phyloP scores from a whole-genome alignment of 331 rosid species.

The Pyracantha coccinea region DNA sequence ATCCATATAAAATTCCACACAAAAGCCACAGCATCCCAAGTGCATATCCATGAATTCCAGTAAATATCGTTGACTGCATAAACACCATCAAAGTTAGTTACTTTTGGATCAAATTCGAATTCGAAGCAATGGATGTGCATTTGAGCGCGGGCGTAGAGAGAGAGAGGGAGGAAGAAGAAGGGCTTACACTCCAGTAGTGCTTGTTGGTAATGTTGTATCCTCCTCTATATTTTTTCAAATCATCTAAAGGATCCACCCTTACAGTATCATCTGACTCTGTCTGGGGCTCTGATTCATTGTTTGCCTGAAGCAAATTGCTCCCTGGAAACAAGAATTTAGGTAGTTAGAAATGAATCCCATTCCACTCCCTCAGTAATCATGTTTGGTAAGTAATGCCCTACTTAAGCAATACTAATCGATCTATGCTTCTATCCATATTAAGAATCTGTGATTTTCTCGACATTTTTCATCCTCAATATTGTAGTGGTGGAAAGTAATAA shows the following conservation, averaged over 20 bases:
- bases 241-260: conserved; percentile 56
- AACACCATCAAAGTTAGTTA: not conserved
- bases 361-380: too few relatives aligned
- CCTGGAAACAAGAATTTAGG: conserved; percentile 9
- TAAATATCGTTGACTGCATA: conserved; percentile 59
- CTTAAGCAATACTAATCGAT: too few relatives aligned
- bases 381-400: too few relatives aligned
- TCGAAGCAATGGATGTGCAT: not conserved
- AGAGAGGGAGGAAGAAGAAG: conserved; percentile 1
- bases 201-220: conserved; percentile 58
- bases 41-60: conserved; percentile 68
- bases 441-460: too few relatives aligned
- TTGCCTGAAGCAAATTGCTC: conserved; percentile 21
- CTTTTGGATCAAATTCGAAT: not conserved
- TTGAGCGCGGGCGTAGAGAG: not conserved
- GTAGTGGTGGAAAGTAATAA: too few relatives aligned
- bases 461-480: too few relatives aligned
- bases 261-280: conserved; percentile 28
- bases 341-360: too few relatives aligned
- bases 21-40: conserved; percentile 54
- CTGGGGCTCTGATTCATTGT: conserved; percentile 18
- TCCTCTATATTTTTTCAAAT: conserved; percentile 58
- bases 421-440: too few relatives aligned
- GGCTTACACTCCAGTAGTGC: conserved; percentile 77
- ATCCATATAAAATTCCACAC: conserved; percentile 50